Conservation (phyloP, 2,329 filamentous ascomycete genomes). For the Annulohypoxylon truncatum region DNA sequence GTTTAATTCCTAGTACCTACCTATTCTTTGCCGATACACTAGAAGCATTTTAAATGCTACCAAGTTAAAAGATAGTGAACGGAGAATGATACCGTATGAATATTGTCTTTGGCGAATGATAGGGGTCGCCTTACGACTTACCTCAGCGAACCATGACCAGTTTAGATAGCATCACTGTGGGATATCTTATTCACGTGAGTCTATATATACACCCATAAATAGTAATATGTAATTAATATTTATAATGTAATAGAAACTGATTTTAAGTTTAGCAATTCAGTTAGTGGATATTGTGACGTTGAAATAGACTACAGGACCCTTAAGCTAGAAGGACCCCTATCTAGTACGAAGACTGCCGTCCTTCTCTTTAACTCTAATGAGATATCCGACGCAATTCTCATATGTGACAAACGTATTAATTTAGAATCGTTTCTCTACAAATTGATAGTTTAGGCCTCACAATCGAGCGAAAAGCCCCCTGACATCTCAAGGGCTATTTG, state of each 20-base stretch:
- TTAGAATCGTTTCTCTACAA: background rate
- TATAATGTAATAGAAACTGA: background rate
- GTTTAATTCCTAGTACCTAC: background rate
- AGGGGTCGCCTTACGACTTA: background rate
- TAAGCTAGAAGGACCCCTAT: background rate
- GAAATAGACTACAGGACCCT: background rate
- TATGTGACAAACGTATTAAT: background rate
- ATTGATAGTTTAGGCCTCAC: background rate
- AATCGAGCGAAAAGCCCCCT: background rate
- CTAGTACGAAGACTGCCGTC: background rate
- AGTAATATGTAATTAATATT: background rate
- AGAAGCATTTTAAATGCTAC: background rate
- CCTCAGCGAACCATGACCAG: background rate
- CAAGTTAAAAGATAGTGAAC: background rate
- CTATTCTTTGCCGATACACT: background rate
- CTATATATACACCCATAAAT: background rate
- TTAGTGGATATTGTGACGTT: background rate
- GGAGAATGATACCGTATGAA: background rate
- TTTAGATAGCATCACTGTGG: background rate
- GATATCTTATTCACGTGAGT: background rate
- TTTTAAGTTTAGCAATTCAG: background rate
- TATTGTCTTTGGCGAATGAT: background rate
- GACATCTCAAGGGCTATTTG: background rate
- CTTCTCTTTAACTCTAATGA: background rate
- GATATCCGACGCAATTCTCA: background rate